Conservation (phyloP, 192 early-diverging fungal genomes). For the Geranomyces variabilis region DNA sequence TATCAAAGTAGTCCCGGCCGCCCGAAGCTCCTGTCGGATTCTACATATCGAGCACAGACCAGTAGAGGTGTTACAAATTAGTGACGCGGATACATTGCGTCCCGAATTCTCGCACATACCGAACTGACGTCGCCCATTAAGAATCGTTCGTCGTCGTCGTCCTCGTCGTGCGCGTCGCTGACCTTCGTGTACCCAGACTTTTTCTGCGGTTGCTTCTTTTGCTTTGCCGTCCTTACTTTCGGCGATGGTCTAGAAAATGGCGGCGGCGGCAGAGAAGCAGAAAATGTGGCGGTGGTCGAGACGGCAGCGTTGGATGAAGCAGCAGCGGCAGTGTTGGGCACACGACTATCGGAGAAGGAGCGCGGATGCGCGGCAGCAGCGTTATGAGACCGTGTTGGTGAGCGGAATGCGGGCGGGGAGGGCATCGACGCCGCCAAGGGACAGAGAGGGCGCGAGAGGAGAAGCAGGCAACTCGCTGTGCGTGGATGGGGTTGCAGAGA, state of each 20-base stretch:
- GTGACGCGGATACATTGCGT: too few relatives aligned
- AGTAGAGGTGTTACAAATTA: too few relatives aligned
- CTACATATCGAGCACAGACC: too few relatives aligned
- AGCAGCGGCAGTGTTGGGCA: neutral
- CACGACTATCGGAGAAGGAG: slow-evolving; percentile 5
- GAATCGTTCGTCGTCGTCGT: slow-evolving; percentile 13
- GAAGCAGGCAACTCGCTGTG: too few relatives aligned
- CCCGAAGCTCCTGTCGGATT: slow-evolving; percentile 3
- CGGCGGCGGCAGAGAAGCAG: neutral
- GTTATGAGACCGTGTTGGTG: neutral
- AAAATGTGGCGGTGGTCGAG: neutral
- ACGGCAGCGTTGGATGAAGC: too few relatives aligned
- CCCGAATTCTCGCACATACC: neutral
- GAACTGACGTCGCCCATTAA: slow-evolving; percentile 27
- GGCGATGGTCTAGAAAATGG: neutral
- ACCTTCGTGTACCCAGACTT: slow-evolving; percentile 8
- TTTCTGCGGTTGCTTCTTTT: neutral
- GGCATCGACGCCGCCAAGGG: neutral
- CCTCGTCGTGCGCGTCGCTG: neutral
- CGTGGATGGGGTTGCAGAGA: too few relatives aligned
- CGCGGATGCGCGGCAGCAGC: neutral
- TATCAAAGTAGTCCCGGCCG: slow-evolving; percentile 4
- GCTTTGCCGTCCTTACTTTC: neutral
- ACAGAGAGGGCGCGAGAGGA: too few relatives aligned
- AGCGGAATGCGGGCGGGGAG: slow-evolving; percentile 1